Conservation (phyloP, 768 basidiomycete genomes). For the Tylopilus sp. region DNA sequence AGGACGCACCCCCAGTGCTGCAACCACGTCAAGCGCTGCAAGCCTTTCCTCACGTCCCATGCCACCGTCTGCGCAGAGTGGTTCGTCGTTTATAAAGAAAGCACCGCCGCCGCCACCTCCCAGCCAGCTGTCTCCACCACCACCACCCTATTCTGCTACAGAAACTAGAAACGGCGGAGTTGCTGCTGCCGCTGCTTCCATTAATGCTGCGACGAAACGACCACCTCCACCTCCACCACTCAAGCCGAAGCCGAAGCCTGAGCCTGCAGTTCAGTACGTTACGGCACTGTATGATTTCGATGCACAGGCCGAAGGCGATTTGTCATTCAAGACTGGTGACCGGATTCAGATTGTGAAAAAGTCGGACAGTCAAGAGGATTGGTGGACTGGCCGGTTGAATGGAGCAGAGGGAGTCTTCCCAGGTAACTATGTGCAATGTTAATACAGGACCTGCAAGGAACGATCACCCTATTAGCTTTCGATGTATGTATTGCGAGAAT, state of each 20-base stretch:
- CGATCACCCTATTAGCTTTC: neutral
- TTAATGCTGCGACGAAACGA: slow-evolving; percentile 53
- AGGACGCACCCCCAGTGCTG: slow-evolving; percentile 27
- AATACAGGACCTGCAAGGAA: neutral
- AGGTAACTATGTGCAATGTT: slow-evolving; percentile 46
- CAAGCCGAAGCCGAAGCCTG: slow-evolving; percentile 81
- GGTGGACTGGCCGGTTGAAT: slow-evolving; percentile 93
- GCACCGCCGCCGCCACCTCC: slow-evolving; percentile 36
- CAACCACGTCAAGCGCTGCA: slow-evolving; percentile 27
- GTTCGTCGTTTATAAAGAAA: slow-evolving; percentile 39
- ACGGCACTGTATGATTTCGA: slow-evolving; percentile 93
- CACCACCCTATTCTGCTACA: slow-evolving; percentile 34
- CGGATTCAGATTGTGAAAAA: slow-evolving; percentile 86
- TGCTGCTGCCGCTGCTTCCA: slow-evolving; percentile 32
- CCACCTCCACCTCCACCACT: slow-evolving; percentile 92
- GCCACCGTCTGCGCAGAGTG: slow-evolving; percentile 21
- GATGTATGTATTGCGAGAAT: neutral
- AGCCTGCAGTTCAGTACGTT: slow-evolving; percentile 66
- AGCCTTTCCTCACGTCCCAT: slow-evolving; percentile 24
- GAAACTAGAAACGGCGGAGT: slow-evolving; percentile 21
- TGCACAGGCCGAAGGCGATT: slow-evolving; percentile 92
- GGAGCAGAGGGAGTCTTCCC: slow-evolving; percentile 89
- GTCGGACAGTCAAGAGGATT: slow-evolving; percentile 82
- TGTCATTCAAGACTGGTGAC: slow-evolving; percentile 87
- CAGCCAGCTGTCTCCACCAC: slow-evolving; percentile 38